phyloP scores from a whole-genome alignment of 2,329 filamentous ascomycete species.

The Monosporascus sp. region DNA sequence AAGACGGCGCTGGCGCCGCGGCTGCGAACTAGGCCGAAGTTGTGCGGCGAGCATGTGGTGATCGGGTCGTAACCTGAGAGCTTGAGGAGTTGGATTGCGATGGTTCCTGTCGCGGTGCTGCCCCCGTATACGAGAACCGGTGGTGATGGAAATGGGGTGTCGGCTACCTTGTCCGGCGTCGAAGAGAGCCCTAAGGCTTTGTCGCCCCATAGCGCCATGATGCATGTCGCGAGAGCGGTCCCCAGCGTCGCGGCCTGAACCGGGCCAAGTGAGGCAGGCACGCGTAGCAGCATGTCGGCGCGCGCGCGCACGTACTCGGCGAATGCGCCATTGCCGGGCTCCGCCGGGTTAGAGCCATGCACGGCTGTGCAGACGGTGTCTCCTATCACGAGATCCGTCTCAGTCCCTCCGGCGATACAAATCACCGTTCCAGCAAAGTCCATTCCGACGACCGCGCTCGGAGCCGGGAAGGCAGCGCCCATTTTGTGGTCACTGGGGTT shows the following conservation, averaged over 20 bases:
- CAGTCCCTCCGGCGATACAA: not conserved
- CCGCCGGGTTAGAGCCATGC: not conserved
- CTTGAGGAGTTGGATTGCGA: constrained; percentile 6
- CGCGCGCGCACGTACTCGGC: not conserved
- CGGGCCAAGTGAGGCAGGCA: not conserved
- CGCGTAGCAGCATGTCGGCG: not conserved
- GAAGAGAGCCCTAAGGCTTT: not conserved
- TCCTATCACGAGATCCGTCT: not conserved
- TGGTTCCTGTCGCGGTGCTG: constrained; percentile 7
- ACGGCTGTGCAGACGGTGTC: not conserved
- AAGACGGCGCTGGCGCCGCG: constrained; percentile 45
- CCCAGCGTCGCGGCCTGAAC: constrained; percentile 1
- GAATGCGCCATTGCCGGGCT: constrained; percentile 1
- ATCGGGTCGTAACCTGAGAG: not conserved
- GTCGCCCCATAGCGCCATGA: constrained; percentile 1
- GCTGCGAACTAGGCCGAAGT: constrained; percentile 18
- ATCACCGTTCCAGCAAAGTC: not conserved
- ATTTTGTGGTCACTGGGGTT: not conserved
- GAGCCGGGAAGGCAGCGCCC: not conserved
- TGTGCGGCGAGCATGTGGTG: constrained; percentile 3
- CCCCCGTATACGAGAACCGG: constrained; percentile 10
- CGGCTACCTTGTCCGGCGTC: too few relatives aligned
- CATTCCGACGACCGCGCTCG: not conserved
- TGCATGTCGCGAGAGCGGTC: not conserved
- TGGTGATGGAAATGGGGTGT: constrained; percentile 11